phyloP scores from a whole-genome alignment of 2,329 filamentous ascomycete species.

The Phaeosphaeria sp. region DNA sequence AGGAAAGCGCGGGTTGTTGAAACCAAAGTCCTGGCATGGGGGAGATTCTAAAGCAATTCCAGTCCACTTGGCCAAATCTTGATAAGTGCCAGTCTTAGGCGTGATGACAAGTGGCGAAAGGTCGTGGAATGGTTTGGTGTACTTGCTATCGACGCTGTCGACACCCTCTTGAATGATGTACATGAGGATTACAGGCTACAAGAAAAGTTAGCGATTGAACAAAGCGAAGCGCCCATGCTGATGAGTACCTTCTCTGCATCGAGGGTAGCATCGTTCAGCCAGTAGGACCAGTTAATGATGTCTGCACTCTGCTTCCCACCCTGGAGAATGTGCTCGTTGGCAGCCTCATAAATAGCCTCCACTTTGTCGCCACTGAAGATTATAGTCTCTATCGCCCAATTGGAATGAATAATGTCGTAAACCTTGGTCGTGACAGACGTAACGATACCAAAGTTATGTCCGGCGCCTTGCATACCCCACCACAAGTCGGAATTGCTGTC shows the following conservation, averaged over 20 bases:
- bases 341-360: conserved; percentile 55
- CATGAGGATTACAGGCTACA: conserved; percentile 16
- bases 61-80: conserved; percentile 30
- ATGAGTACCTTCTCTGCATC: conserved; percentile 17
- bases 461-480: conserved; percentile 64
- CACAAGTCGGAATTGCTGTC: conserved; percentile 57
- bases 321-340: conserved; percentile 55
- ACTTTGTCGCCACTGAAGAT: conserved; percentile 54
- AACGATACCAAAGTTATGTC: conserved; percentile 66
- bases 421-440: conserved; percentile 53
- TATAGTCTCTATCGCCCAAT: conserved; percentile 33
- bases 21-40: conserved; percentile 34
- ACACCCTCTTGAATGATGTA: conserved; percentile 36
- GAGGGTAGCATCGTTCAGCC: conserved; percentile 25
- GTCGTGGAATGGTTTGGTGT: conserved; percentile 29
- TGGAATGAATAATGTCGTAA: conserved; percentile 39
- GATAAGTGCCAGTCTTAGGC: conserved; percentile 25
- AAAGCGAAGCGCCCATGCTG: too few relatives aligned
- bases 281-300: conserved; percentile 33
- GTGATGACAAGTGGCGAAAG: conserved; percentile 19
- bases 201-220: background rate
- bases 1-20: conserved; percentile 32
- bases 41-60: conserved; percentile 29
- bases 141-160: conserved; percentile 20
- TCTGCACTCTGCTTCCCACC: conserved; percentile 53